Base-by-base conservation (phyloP, 495 filamentous ascomycete genomes). In the Neurospora africana region DNA sequence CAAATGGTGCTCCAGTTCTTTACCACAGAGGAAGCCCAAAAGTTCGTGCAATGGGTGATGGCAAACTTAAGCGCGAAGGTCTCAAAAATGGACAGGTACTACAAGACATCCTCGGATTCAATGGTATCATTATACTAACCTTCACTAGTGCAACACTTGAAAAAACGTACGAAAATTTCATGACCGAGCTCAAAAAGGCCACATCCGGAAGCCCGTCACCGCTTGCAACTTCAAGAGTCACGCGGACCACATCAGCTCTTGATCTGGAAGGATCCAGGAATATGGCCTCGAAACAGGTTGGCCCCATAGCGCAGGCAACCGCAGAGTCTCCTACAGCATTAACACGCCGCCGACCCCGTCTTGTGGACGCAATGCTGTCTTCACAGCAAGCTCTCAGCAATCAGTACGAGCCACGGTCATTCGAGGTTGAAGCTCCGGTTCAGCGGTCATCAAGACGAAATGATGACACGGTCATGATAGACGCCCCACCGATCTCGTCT, bases 331-430 rank as follows among this genome's bases (percentile, higher is more conserved):
- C 53, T 65, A 33, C 53, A 35, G 27, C 53, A 33, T 65, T 17
- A 65, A 65, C 15, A 33, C 53, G 53, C 53, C 15, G 27, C 53
- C 53, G 37, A 73, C 33, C 69, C 74, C 13, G 38, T 33, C 38
- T 76, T 23, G 68, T 73, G 23, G 35, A 41, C 17, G 33, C 53
- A 38, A 74, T 75, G 70, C 73, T 69, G 47, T 19, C 73, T 35
- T 76, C 76, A 23, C 65, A 21, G 13, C 71, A 73, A 15, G 10
- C 19, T 4, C 65, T 21, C 33, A 17, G 5, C 13, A 1, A 11
- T 13, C 33, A 38, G n/a, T 40, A n/a, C 38, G 37, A 43, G 27
- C 69, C 70, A 37, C 23, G 27, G 6, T 17, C 44, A 15, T 11
- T n/a, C 7, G 69, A 41, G 0, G 9, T 19, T 33, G 40, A 13